Evolutionary conservation across 805 yeast species (phyloP).

Genomic region (Wickerhamiella bombiphila): DNA sequence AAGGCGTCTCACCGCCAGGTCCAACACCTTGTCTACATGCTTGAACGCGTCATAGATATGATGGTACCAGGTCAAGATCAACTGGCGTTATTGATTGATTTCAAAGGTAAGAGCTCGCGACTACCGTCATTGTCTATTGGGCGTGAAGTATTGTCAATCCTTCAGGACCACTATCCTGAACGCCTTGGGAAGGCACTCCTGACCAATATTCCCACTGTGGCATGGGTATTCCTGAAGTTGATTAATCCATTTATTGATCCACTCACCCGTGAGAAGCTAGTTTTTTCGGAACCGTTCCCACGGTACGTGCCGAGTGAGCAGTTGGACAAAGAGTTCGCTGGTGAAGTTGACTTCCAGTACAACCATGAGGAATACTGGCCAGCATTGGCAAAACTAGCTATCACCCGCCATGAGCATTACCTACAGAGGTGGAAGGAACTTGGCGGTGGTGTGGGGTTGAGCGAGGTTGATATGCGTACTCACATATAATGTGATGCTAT

Average conservation of each 20-base stretch:
- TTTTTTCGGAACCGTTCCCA: constrained; percentile 77
- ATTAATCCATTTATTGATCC: constrained; percentile 97
- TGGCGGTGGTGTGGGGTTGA: constrained; percentile 62
- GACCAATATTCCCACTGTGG: constrained; percentile 87
- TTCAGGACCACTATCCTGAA: constrained; percentile 97
- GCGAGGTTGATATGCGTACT: constrained; percentile 62
- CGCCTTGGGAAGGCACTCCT: constrained; percentile 84
- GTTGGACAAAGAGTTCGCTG: constrained; percentile 74
- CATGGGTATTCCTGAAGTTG: constrained; percentile 79
- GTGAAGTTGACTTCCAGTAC: constrained; percentile 70
- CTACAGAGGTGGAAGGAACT: constrained; percentile 53
- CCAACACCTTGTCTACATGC: constrained; percentile 85
- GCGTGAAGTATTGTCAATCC: constrained; percentile 78
- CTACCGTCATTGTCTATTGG: constrained; percentile 84
- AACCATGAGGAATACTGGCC: constrained; percentile 73
- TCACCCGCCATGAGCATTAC: constrained; percentile 45
- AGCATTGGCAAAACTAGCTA: constrained; percentile 45
- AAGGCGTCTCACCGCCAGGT: constrained; percentile 81
- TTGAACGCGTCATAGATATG: constrained; percentile 81
- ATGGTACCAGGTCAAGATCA: constrained; percentile 97
- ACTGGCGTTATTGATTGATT: constrained; percentile 79
- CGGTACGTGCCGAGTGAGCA: constrained; percentile 71
- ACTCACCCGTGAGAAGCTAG: constrained; percentile 80
- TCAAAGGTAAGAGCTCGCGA: constrained; percentile 63
- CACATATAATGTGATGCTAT: neutral